phyloP scores from a whole-genome alignment of 345 rosid species.

The Moricandia arvensis region DNA sequence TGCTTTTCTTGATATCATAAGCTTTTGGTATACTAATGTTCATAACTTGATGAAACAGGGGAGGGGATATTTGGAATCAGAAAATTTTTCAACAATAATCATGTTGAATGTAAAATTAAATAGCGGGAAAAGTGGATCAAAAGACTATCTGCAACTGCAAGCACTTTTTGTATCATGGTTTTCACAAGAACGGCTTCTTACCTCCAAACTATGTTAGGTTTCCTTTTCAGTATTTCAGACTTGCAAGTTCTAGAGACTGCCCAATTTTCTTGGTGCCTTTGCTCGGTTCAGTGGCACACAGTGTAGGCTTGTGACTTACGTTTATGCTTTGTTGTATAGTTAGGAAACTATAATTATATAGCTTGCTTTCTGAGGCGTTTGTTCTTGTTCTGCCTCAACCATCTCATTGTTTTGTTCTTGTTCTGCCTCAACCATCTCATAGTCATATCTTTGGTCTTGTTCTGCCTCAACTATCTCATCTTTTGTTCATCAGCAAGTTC shows the following conservation, averaged over 20 bases:
- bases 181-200: neutral
- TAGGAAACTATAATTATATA: neutral
- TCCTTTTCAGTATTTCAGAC: neutral
- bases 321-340: neutral
- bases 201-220: neutral
- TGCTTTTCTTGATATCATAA: neutral
- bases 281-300: neutral
- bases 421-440: constrained; percentile 21
- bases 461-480: neutral
- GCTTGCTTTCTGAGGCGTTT: neutral
- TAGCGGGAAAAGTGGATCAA: neutral
- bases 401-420: neutral
- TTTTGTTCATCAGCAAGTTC: neutral
- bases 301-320: neutral
- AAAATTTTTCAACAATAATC: constrained; percentile 22
- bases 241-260: constrained; percentile 5
- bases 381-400: neutral
- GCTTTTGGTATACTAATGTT: neutral
- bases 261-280: neutral
- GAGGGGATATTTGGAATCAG: constrained; percentile 29
- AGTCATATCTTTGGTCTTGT: neutral
- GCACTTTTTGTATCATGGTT: neutral
- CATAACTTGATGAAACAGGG: constrained; percentile 12
- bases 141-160: neutral
- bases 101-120: neutral